A percentile compares a stretch with the other conserved stretches of the same genome.
Conservation (phyloP, 192 early-diverging fungal genomes). For the Podochytrium sp. region DNA sequence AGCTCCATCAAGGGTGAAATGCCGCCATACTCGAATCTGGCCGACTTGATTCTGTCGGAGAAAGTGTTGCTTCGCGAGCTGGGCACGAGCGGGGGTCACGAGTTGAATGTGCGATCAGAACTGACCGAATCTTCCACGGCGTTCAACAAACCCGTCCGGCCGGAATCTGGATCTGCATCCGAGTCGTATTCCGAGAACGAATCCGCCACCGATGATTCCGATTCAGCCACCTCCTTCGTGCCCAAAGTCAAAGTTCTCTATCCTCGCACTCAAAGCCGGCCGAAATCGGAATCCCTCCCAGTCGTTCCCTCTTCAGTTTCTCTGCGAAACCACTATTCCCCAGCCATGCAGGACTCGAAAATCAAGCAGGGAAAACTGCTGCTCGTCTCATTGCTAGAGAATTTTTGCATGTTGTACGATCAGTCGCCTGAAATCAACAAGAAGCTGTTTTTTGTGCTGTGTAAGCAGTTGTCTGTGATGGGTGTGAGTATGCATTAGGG, state of each 20-base stretch:
- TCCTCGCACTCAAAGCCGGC: neutral
- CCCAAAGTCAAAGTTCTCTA: neutral
- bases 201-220: neutral
- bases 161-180: neutral
- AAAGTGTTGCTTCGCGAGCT: neutral
- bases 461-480: conserved; percentile 83
- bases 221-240: neutral
- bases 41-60: neutral
- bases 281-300: neutral
- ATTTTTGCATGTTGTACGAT: conserved; percentile 88
- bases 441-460: conserved; percentile 84
- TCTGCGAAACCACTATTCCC: too few relatives aligned
- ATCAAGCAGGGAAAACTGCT: conserved; percentile 76
- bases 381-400: conserved; percentile 87
- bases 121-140: neutral
- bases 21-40: neutral
- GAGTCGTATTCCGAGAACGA: neutral
- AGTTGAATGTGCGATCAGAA: neutral
- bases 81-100: neutral
- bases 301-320: conserved; percentile 2
- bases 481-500: conserved; percentile 61
- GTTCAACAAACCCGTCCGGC: too few relatives aligned
- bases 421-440: conserved; percentile 84
- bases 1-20: conserved; percentile 2
- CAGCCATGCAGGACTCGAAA: conserved; percentile 16